A percentile compares a stretch with the other conserved stretches of the same genome.
Evolutionary conservation across 2,329 filamentous ascomycete genomes (phyloP).

Genomic region (Cryphonectria parasitica): DNA sequence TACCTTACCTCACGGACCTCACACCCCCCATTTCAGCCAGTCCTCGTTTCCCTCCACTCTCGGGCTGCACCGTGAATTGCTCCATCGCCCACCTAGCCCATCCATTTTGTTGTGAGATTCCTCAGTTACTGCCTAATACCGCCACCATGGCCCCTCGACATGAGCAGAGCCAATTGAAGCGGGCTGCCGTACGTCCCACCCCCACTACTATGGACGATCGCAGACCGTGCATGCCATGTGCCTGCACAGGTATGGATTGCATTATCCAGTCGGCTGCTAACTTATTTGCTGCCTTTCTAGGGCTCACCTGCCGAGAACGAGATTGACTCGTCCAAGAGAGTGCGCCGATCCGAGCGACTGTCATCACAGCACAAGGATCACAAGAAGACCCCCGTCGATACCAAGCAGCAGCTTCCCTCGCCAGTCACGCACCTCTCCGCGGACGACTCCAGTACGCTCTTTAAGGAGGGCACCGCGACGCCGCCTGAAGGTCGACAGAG

Average conservation of each 20-base stretch:
- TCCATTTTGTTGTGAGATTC: conserved; percentile 9
- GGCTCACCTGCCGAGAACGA: conserved; percentile 66
- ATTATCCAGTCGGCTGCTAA: conserved; percentile 31
- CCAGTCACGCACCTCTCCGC: conserved; percentile 69
- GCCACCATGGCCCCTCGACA: conserved; percentile 33
- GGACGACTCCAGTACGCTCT: conserved; percentile 63
- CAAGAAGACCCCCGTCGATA: conserved; percentile 62
- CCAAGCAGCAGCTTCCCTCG: conserved; percentile 75
- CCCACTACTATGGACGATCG: conserved; percentile 16
- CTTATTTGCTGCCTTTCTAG: conserved; percentile 47
- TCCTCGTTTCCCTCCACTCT: conserved; percentile 5
- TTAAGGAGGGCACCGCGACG: conserved; percentile 73
- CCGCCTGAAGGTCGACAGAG: conserved; percentile 65
- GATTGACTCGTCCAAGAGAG: conserved; percentile 74
- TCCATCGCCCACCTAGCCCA: conserved; percentile 10
- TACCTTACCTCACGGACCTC: conserved; percentile 3
- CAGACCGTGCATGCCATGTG: not conserved
- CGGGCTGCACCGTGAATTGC: conserved; percentile 17
- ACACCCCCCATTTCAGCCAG: not conserved
- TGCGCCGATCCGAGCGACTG: conserved; percentile 75
- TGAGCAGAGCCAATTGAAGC: conserved; percentile 38
- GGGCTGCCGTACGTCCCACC: conserved; percentile 35
- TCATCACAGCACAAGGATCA: conserved; percentile 51
- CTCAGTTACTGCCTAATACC: conserved; percentile 10
- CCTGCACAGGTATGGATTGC: not conserved